Evolutionary conservation across 1,139 yeast genomes (phyloP), one percentile per base, ranked within the genome.

Genomic region (Lodderomyces orthopsilosis): DNA sequence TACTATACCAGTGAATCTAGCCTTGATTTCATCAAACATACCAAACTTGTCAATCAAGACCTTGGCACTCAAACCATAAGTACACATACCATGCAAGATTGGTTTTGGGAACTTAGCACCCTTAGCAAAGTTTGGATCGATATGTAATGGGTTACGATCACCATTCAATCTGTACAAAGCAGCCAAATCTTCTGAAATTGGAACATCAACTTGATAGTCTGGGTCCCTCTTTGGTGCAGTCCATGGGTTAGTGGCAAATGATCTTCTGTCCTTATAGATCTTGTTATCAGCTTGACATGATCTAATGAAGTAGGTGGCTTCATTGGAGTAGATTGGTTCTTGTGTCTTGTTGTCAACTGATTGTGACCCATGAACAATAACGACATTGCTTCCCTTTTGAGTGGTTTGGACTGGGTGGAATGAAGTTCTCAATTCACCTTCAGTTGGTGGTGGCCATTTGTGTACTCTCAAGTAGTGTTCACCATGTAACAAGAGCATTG

Each of bases 81-180:
- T 78, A 61, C 95, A 85, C 69, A 93, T 77, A 42, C 98, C 98
- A 66, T 93, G 98, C 54, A 93, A 76, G 56, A 93, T 93, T 46
- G 98, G 98, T 50, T 72, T 70, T 41, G 83, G 83, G 67, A 91
- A 93, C 51, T 85, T 85, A 45, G 95, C 98, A 49, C 89, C 89
- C 52, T 84, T 80, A 24, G 98, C 97, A 66, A 91, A 86, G 35
- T 66, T 74, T 30, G 98, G 97, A 66, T 93, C 98, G 62, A 93
- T 84, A 68, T 93, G 98, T 57, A 93, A 77, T 51, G 98, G 98
- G 66, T 93, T 93, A 66, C 83, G 83, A 71, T 93, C 98, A 49
- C 97, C 98, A 51, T 93, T 84, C 51, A 93, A 74, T 64, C 98
- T 81, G 72, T 93, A 93, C 49, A 91, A 68, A 12, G 96, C 89